A percentile compares a stretch with the other conserved stretches of the same genome.
Evolutionary conservation across 2,329 filamentous ascomycete genomes (phyloP).

Genomic region (Nectriaceae sp.): DNA sequence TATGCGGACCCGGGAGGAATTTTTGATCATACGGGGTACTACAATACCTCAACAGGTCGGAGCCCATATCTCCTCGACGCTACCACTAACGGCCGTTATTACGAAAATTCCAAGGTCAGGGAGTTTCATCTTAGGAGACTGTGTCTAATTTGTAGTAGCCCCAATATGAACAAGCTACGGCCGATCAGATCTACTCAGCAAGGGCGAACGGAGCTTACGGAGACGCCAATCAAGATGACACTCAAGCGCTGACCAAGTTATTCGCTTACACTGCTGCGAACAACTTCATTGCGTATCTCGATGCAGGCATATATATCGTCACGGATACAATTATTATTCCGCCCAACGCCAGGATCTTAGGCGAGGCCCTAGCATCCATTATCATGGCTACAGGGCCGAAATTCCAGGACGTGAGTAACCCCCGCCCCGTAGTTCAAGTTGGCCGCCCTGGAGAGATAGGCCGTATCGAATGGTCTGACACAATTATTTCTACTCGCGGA

Average conservation of each 20-base stretch:
- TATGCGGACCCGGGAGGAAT: constrained; percentile 22
- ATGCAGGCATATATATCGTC: constrained; percentile 63
- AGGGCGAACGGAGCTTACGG: constrained; percentile 55
- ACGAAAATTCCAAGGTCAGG: constrained; percentile 65
- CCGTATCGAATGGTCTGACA: constrained; percentile 69
- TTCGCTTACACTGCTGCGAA: constrained; percentile 55
- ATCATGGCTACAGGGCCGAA: constrained; percentile 57
- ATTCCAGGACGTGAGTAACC: constrained; percentile 59
- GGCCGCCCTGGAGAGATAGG: constrained; percentile 64
- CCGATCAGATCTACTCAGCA: constrained; percentile 66
- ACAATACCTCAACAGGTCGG: constrained; percentile 14
- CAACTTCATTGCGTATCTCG: constrained; percentile 60
- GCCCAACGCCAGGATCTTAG: constrained; percentile 56
- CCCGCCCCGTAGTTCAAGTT: constrained; percentile 68
- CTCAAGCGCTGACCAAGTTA: constrained; percentile 58
- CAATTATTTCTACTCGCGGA: constrained; percentile 70
- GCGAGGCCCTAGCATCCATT: constrained; percentile 56
- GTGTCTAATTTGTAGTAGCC: constrained; percentile 46
- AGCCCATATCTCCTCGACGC: constrained; percentile 50
- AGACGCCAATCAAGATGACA: constrained; percentile 76
- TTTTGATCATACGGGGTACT: constrained; percentile 25
- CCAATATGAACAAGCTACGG: constrained; percentile 64
- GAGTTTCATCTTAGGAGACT: background rate
- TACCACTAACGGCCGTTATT: constrained; percentile 49
- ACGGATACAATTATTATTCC: constrained; percentile 55